These are phyloP conservation scores for Coemansia sp. DNA, from an alignment of 192 early-diverging fungal genomes.

Conservation along the genomic window DNA sequence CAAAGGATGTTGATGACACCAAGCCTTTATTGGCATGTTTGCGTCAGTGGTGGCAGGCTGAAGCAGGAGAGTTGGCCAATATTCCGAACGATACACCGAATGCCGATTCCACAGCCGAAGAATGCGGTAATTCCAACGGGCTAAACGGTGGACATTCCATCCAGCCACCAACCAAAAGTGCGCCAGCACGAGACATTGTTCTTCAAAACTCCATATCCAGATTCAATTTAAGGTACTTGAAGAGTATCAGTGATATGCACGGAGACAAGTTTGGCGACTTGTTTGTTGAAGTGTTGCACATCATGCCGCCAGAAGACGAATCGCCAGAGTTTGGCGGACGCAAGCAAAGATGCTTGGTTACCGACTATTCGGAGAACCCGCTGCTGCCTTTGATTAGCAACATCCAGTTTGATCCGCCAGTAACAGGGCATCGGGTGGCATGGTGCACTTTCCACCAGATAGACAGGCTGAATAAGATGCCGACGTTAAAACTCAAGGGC, in stretches of 20 bases:
- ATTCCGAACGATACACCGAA: neutral
- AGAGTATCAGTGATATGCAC: slow-evolving; percentile 2
- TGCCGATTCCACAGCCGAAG: neutral
- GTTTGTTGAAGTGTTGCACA: slow-evolving; percentile 14
- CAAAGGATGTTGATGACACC: neutral
- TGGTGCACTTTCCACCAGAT: slow-evolving; percentile 16
- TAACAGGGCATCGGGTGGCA: neutral
- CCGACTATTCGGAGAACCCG: slow-evolving; percentile 22
- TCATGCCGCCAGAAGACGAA: neutral
- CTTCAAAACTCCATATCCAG: neutral
- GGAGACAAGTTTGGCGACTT: slow-evolving; percentile 11
- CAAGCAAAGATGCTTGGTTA: slow-evolving; percentile 14
- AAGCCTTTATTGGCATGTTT: slow-evolving; percentile 15
- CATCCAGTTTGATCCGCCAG: neutral
- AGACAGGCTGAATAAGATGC: slow-evolving; percentile 16
- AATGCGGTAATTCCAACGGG: neutral
- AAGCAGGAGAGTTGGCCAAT: neutral
- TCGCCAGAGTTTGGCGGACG: neutral
- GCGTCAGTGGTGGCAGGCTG: slow-evolving; percentile 15
- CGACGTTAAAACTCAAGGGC: neutral
- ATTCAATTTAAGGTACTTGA: slow-evolving; percentile 9
- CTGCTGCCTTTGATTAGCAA: neutral
- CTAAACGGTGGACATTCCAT: neutral
- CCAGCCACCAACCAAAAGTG: neutral
- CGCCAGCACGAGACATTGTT: neutral